Evolutionary conservation across 306 rosid genomes (phyloP), one percentile per base, ranked within the genome.

Genomic region (Dicorynia guianensis): DNA sequence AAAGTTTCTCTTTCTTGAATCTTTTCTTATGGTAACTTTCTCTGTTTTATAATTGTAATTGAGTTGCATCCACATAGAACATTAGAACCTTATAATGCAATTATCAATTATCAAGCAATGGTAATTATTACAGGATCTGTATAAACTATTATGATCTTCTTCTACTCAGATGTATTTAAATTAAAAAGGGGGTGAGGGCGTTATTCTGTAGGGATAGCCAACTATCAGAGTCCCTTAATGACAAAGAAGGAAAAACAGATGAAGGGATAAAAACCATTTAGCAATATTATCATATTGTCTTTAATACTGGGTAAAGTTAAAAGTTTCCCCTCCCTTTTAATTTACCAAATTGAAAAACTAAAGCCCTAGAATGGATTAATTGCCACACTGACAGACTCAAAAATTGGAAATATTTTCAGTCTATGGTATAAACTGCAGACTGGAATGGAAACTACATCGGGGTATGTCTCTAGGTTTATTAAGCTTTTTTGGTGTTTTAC

Each of bases 401-500:
- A 46, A 20, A 64, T 54, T 56, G 50, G 73, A 65, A 30, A 30
- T 11, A n/a, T 34, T 46, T 17, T 8, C 14, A 53, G 63, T 63
- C 50, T 43, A 20, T 14, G 1, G 14, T 43, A 63, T 18, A 74
- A n/a, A 36, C 65, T 42, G 15, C 35, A 52, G 19, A 40, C 15
- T 42, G 30, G 18, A 75, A 25, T 64, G 33, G 2, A 25, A 25
- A 13, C 63, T 65, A 33, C 46, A 11, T 62, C 9, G 1, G 42
- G 39, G 34, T 19, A 33, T 44, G 30, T 54, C 65, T 66, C 43
- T 13, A 36, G 46, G 35, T 34, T 49, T 57, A 46, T 63, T 38
- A 30, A 63, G 8, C 53, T 80, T 40, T 3, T 44, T 62, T 40
- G 33, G 17, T 42, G 15, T 52, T 30, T 46, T 71, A 42, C 87